Evolutionary conservation across 2,329 filamentous ascomycete species (phyloP).

Genomic region (Xylariaceae sp.): DNA sequence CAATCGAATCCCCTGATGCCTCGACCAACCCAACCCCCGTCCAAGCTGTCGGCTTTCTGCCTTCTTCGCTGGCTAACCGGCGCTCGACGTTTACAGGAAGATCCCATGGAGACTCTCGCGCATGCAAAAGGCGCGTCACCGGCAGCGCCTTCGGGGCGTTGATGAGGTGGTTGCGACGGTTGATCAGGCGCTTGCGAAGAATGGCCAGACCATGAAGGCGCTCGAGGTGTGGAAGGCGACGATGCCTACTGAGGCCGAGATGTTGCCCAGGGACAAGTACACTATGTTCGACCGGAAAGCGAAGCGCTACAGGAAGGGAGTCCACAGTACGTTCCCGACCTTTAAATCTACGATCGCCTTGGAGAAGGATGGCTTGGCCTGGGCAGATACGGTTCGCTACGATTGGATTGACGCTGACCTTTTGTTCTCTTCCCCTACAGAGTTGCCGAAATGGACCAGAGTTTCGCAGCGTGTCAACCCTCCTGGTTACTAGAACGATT

Average conservation of each 20-base stretch:
- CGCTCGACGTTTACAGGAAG: slow-evolving; percentile 57
- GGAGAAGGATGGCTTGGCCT: not conserved
- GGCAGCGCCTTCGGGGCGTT: slow-evolving; percentile 75
- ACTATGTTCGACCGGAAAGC: slow-evolving; percentile 96
- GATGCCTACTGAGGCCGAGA: slow-evolving; percentile 94
- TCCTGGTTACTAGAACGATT: slow-evolving; percentile 68
- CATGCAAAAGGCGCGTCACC: slow-evolving; percentile 84
- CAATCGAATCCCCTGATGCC: not conserved
- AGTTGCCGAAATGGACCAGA: slow-evolving; percentile 88
- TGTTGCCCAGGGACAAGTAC: slow-evolving; percentile 96
- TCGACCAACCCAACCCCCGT: not conserved
- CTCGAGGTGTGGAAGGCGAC: slow-evolving; percentile 88
- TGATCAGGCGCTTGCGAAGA: slow-evolving; percentile 68
- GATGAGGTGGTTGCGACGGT: slow-evolving; percentile 83
- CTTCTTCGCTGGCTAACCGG: slow-evolving; percentile 8
- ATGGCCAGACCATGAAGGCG: slow-evolving; percentile 66
- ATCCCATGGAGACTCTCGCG: slow-evolving; percentile 91
- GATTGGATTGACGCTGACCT: slow-evolving; percentile 3
- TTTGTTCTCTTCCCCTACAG: slow-evolving; percentile 39
- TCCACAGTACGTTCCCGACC: slow-evolving; percentile 72
- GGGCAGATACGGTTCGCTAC: not conserved
- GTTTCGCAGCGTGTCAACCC: slow-evolving; percentile 92
- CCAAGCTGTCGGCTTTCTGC: not conserved
- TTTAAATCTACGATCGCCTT: not conserved
- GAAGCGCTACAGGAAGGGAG: slow-evolving; percentile 91